Conservation (phyloP, 768 basidiomycete genomes). For the Russula earlei region DNA sequence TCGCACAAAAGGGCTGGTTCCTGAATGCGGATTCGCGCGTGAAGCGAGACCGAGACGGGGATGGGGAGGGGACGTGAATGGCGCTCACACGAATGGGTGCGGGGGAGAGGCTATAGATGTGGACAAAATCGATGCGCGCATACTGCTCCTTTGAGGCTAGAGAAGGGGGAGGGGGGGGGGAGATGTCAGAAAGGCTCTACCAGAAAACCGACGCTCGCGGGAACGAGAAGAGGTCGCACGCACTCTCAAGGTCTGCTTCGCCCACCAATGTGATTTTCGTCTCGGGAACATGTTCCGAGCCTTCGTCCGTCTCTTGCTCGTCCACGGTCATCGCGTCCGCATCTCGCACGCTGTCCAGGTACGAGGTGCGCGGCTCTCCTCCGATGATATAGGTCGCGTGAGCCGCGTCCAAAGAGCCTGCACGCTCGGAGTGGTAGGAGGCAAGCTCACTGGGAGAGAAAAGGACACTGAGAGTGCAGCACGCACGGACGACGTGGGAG, state of each 20-base stretch:
- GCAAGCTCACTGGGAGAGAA: conserved; percentile 48
- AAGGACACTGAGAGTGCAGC: background rate
- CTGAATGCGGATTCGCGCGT: conserved; percentile 25
- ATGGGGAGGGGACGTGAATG: background rate
- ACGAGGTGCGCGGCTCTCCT: conserved; percentile 34
- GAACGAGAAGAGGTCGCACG: conserved; percentile 30
- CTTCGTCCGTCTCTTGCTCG: conserved; percentile 30
- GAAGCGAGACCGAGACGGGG: background rate
- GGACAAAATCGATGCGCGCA: conserved; percentile 40
- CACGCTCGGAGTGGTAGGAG: conserved; percentile 40
- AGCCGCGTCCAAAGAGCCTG: conserved; percentile 32
- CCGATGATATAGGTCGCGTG: conserved; percentile 66
- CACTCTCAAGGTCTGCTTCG: conserved; percentile 58
- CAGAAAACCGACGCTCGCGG: background rate
- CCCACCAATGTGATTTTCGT: conserved; percentile 49
- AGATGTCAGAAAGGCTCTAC: background rate
- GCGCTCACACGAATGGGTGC: conserved; percentile 46
- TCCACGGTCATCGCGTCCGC: conserved; percentile 29
- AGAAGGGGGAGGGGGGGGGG: too few species aligned
- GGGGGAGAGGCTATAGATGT: conserved; percentile 67
- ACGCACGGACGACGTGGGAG: background rate
- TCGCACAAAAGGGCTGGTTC: conserved; percentile 34
- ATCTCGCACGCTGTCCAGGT: conserved; percentile 1
- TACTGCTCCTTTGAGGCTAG: conserved; percentile 49
- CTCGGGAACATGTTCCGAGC: conserved; percentile 36